Evolutionary conservation across 2,329 filamentous ascomycete genomes (phyloP), one percentile per base, ranked within the genome.

Genomic region (Ceratocystis cubensis): DNA sequence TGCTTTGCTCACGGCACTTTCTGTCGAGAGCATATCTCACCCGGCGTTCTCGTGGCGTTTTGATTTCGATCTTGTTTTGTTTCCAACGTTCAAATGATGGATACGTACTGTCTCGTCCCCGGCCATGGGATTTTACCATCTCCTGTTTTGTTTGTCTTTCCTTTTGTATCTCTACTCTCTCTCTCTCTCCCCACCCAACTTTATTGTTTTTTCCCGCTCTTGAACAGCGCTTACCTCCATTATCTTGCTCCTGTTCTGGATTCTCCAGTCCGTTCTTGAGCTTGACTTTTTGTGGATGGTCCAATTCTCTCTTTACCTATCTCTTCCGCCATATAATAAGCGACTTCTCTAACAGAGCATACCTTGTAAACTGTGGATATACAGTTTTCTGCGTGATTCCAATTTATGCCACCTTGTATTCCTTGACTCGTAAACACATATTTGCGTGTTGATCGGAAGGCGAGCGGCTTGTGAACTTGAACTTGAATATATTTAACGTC

Each of bases 21-120:
- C 48, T 28, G 20, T 25, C 22, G 22, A 5, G 10, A 53, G 48
- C 48, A 53, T 25, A 53, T 53, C 6, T 30, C 30, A 59, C 28
- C 56, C 56, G 56, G 56, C 56, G 56, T 63, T 63, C n/a, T 46
- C 41, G n/a, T 25, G 56, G 56, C 7, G 56, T 63, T 44, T 46
- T 63, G 13, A 15, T 22, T 30, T 46, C 30, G 8, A 33, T 53
- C 5, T 6, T 53, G 20, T 8, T 53, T 28, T 53, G 22, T 17
- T 48, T 20, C 46, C 48, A 10, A 53, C 25, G 20, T 15, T 28
- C 20, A 53, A 53, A 53, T 53, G 22, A 53, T 25, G 37, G 10
- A 41, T 41, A 41, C 37, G 37, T 41, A 15, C 37, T 41, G 10
- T 15, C 37, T 41, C 37, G 37, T 41, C 37, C 3, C 3, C 3